These are phyloP conservation scores for Sporobolomyces pararoseus DNA, from an alignment of 768 basidiomycete genomes.

Conservation along the genomic window DNA sequence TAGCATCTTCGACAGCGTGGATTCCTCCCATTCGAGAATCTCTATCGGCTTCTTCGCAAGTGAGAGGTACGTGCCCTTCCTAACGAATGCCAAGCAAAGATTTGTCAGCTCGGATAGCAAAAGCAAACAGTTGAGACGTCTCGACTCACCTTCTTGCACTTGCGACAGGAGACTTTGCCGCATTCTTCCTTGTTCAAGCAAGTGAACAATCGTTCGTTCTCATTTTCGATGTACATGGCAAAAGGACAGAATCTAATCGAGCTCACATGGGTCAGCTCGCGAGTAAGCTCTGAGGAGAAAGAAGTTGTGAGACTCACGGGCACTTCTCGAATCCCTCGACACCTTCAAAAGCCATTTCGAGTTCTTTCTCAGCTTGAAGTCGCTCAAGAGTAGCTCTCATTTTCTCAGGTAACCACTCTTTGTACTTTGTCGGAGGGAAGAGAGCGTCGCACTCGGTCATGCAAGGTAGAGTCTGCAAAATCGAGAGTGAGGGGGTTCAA, in stretches of 20 bases:
- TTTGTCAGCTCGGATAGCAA: too few species aligned
- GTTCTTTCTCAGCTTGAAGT: slow-evolving; percentile 35
- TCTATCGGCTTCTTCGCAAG: slow-evolving; percentile 47
- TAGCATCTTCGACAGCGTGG: slow-evolving; percentile 51
- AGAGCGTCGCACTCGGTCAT: slow-evolving; percentile 39
- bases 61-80: slow-evolving; percentile 50
- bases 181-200: slow-evolving; percentile 39
- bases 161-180: slow-evolving; percentile 35
- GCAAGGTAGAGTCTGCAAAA: slow-evolving; percentile 34
- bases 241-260: slow-evolving; percentile 40
- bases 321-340: slow-evolving; percentile 35
- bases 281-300: background rate
- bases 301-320: slow-evolving; percentile 18
- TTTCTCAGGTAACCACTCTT: slow-evolving; percentile 21
- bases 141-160: slow-evolving; percentile 40
- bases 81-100: background rate
- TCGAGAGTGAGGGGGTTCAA: too few species aligned
- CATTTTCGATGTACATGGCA: slow-evolving; percentile 39
- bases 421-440: slow-evolving; percentile 12
- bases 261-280: background rate
- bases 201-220: slow-evolving; percentile 39
- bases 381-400: slow-evolving; percentile 25
- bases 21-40: slow-evolving; percentile 48
- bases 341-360: slow-evolving; percentile 36
- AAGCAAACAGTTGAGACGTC: background rate